Conservation (phyloP, 306 rosid genomes). For the Canavalia gladiata region DNA sequence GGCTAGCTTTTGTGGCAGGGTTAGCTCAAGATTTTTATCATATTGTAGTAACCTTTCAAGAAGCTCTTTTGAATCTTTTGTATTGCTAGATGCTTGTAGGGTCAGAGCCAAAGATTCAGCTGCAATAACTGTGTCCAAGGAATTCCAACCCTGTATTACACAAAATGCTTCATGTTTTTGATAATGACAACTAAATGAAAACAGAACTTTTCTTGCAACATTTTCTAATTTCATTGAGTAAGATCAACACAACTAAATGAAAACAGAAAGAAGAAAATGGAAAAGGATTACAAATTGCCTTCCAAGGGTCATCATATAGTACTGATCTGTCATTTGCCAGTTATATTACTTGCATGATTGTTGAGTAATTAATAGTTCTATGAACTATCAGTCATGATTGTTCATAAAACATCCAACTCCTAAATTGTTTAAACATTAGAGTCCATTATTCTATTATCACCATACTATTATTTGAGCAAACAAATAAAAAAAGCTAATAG, state of each 20-base stretch:
- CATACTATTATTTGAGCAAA: slow-evolving; percentile 5
- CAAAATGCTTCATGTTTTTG: slow-evolving; percentile 33
- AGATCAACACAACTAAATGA: slow-evolving; percentile 34
- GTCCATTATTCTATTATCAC: slow-evolving; percentile 15
- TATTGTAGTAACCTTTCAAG: slow-evolving; percentile 70
- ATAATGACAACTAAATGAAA: slow-evolving; percentile 13
- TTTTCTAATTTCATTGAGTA: slow-evolving; percentile 35
- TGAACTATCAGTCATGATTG: slow-evolving; percentile 33
- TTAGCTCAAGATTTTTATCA: too few species aligned
- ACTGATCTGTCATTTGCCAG: not conserved
- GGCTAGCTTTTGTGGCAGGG: too few species aligned
- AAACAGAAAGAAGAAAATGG: slow-evolving; percentile 34
- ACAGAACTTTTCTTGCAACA: slow-evolving; percentile 36
- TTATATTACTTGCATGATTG: not conserved
- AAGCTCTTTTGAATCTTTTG: slow-evolving; percentile 81
- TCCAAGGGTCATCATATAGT: slow-evolving; percentile 20
- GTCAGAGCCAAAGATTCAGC: slow-evolving; percentile 86
- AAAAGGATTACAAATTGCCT: slow-evolving; percentile 27
- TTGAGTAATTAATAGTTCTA: not conserved
- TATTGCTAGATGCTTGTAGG: slow-evolving; percentile 62
- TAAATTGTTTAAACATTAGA: not conserved
- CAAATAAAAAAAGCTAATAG: slow-evolving; percentile 24
- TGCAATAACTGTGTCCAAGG: slow-evolving; percentile 74
- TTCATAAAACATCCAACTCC: slow-evolving; percentile 17
- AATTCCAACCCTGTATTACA: slow-evolving; percentile 78